phyloP scores from a whole-genome alignment of 1,139 yeast species.

The Wickerhamomyces sp. region DNA sequence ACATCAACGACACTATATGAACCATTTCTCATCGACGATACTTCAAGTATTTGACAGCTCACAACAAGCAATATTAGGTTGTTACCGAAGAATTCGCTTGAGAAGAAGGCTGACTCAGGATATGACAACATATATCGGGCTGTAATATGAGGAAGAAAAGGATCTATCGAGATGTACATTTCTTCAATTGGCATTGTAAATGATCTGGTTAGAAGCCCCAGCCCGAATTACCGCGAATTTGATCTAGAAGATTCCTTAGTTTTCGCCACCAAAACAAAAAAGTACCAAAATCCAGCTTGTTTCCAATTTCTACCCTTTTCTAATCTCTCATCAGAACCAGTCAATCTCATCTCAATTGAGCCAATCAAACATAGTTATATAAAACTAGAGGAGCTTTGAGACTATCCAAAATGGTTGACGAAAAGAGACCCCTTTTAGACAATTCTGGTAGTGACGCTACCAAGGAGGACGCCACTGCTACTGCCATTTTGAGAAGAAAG shows the following conservation, averaged over 20 bases:
- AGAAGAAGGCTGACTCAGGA: no score
- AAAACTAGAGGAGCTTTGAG: background rate
- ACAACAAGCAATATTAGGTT: no score
- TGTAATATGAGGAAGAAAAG: no score
- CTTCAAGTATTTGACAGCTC: no score
- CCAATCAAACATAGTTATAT: background rate
- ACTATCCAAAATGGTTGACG: slow-evolving; percentile 25
- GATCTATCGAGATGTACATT: no score
- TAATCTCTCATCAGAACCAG: background rate
- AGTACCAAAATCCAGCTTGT: background rate
- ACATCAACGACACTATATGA: no score
- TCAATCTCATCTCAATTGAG: background rate
- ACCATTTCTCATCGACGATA: no score
- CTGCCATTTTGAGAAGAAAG: slow-evolving; percentile 95
- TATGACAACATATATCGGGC: no score
- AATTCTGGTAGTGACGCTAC: slow-evolving; percentile 49
- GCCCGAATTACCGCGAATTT: background rate
- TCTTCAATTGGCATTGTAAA: no score
- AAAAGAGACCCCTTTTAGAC: slow-evolving; percentile 40
- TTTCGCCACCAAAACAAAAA: background rate
- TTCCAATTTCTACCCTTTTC: background rate
- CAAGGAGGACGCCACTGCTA: slow-evolving; percentile 84
- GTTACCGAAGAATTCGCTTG: no score
- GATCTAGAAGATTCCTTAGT: background rate
- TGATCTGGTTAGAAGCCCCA: background rate